Conservation (phyloP, 768 basidiomycete genomes). For the Suillus luteus region DNA sequence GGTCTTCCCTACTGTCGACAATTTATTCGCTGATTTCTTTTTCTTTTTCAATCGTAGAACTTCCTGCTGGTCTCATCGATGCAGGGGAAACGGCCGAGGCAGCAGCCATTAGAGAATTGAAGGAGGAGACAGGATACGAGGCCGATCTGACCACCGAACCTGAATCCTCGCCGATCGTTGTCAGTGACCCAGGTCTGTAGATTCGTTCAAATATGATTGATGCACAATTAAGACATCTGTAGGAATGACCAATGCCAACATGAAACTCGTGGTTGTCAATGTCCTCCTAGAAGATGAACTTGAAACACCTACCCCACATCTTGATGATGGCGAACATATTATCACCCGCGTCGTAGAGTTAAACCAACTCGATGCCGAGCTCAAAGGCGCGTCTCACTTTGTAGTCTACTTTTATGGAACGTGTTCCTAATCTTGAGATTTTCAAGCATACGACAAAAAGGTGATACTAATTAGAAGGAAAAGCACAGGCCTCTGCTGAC, state of each 20-base stretch:
- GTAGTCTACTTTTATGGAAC: slow-evolving; percentile 4
- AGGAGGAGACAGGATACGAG: slow-evolving; percentile 91
- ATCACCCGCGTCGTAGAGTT: slow-evolving; percentile 71
- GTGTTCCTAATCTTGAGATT: not conserved
- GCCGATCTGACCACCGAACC: slow-evolving; percentile 55
- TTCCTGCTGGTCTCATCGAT: slow-evolving; percentile 80
- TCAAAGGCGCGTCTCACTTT: slow-evolving; percentile 60
- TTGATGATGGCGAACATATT: slow-evolving; percentile 89
- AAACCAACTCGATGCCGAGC: slow-evolving; percentile 55
- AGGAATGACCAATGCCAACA: slow-evolving; percentile 95
- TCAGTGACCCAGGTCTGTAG: slow-evolving; percentile 66
- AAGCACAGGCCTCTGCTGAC: slow-evolving; percentile 9
- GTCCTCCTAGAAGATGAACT: slow-evolving; percentile 69
- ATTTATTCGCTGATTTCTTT: not conserved
- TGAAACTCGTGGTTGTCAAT: slow-evolving; percentile 79
- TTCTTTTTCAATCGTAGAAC: slow-evolving; percentile 37
- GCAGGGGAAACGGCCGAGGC: slow-evolving; percentile 79
- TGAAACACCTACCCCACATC: slow-evolving; percentile 68
- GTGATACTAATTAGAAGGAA: slow-evolving; percentile 33
- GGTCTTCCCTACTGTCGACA: slow-evolving; percentile 8
- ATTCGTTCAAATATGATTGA: slow-evolving; percentile 1
- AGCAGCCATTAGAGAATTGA: slow-evolving; percentile 84
- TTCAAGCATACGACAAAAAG: slow-evolving; percentile 58
- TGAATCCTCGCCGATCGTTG: slow-evolving; percentile 62
- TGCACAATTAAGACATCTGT: not conserved